These are phyloP conservation scores for Yarrowia porcina DNA, from an alignment of 805 yeast genomes.

Conservation along the genomic window DNA sequence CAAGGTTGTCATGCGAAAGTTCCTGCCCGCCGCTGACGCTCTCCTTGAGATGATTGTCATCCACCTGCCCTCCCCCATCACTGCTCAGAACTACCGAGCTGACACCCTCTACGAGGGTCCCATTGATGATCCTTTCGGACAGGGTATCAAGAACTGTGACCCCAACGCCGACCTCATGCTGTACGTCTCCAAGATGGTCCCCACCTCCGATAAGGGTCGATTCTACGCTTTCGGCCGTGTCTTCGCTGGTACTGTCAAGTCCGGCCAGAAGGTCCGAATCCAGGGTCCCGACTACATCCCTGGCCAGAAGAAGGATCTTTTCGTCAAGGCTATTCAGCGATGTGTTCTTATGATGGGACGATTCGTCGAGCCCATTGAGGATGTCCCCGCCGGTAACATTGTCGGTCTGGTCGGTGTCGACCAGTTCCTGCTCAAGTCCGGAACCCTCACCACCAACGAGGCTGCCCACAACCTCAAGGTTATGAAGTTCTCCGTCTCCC, in stretches of 20 bases:
- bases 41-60: conserved; percentile 97
- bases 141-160: conserved; percentile 96
- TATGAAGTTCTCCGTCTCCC: conserved; percentile 99
- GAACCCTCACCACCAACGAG: conserved; percentile 97
- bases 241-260: conserved; percentile 98
- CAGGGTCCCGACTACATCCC: conserved; percentile 99
- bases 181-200: conserved; percentile 99
- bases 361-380: conserved; percentile 95
- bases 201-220: conserved; percentile 99
- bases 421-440: conserved; percentile 98
- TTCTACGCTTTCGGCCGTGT: conserved; percentile 99
- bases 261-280: conserved; percentile 99
- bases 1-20: conserved; percentile 98
- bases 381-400: conserved; percentile 99
- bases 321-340: conserved; percentile 97
- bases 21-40: conserved; percentile 99
- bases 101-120: conserved; percentile 99
- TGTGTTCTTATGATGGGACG: conserved; percentile 99
- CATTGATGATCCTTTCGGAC: conserved; percentile 68
- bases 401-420: conserved; percentile 99
- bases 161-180: conserved; percentile 97
- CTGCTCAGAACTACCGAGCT: conserved; percentile 99
- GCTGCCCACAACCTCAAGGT: conserved; percentile 99
- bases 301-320: conserved; percentile 97
- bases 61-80: conserved; percentile 99